Base-by-base conservation (phyloP, 139 green algal genomes). In the Chlorella sorokiniana region DNA sequence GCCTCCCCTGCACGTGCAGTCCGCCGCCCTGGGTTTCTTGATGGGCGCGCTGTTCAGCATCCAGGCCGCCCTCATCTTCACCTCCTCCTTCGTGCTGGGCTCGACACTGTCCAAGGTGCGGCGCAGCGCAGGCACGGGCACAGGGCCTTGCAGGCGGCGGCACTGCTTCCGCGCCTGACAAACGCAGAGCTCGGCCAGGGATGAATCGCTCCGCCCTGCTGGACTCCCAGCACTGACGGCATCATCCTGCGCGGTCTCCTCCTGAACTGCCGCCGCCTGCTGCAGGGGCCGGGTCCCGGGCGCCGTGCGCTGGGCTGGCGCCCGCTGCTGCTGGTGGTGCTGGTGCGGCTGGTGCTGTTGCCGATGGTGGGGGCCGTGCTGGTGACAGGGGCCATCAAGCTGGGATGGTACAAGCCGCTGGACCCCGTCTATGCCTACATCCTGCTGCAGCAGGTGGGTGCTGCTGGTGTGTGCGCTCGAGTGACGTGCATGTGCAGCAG, bases 391-490 rank as follows among this genome's bases (percentile, higher is more conserved):
- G 23, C 37, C 37, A 72, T 51, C 65, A 72, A 72, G 65, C 9
- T 48, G 37, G 68, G 68, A 40, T 35, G 41, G 68, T 75, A 52
- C 38, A 7, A 27, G 16, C 68, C 68, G 3, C 40, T 25, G 5
- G 37, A 75, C 68, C 68, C 68, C 0, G 40, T 75, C 18, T 75
- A 40, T 41, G 20, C 68, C 41, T 75, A 29, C 41, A 9, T 75
- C 7, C 40, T 75, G 14, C 68, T 75, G 40, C 68, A 40, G 25
- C 68, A 75, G 68, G 68, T 52, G 42, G 11, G 40, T 65, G 56
- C 16, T 65, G 56, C n/a, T 65, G 56, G 18, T 10, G 29, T 65
- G 56, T 10, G 16, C 16, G 56, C n/a, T 6, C n/a, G 56, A 33
- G 23, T 65, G 56, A 10, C 6, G 18, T 65, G 6, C 56, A n/a